Conservation (phyloP, 371 early-diverging fungal genomes). For the Lichtheimia ramosa region DNA sequence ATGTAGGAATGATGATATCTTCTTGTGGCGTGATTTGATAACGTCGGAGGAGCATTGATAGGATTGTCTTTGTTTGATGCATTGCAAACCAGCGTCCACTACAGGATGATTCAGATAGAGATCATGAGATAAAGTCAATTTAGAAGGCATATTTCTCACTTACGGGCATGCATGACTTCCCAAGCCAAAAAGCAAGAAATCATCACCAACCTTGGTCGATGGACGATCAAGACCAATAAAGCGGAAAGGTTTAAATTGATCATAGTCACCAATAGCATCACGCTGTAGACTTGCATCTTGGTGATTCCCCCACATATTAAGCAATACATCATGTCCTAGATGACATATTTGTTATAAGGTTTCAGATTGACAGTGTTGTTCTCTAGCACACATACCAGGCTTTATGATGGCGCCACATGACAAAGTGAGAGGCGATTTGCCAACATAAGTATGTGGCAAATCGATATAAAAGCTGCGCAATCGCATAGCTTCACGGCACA, state of each 20-base stretch:
- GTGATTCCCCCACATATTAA: conserved; percentile 1
- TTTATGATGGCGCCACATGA: conserved; percentile 29
- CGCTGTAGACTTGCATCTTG: not conserved
- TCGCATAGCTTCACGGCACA: conserved; percentile 47
- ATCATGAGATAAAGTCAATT: not conserved
- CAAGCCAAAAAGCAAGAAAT: conserved; percentile 50
- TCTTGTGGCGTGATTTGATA: conserved; percentile 6
- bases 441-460: conserved; percentile 26
- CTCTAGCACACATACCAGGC: conserved; percentile 41
- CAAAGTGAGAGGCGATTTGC: conserved; percentile 23
- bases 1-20: conserved; percentile 1
- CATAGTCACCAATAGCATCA: conserved; percentile 6
- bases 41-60: conserved; percentile 12
- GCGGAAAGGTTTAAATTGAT: conserved; percentile 45
- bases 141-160: not conserved
- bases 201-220: conserved; percentile 38
- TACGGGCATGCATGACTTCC: conserved; percentile 42
- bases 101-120: too few species aligned
- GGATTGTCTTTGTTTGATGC: conserved; percentile 19
- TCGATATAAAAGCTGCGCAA: conserved; percentile 16
- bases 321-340: conserved; percentile 1
- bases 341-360: not conserved
- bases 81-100: conserved; percentile 25
- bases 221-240: conserved; percentile 34
- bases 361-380: conserved; percentile 3